phyloP scores from a whole-genome alignment of 2,329 filamentous ascomycete species.

The Hymenoscyphus scutula region DNA sequence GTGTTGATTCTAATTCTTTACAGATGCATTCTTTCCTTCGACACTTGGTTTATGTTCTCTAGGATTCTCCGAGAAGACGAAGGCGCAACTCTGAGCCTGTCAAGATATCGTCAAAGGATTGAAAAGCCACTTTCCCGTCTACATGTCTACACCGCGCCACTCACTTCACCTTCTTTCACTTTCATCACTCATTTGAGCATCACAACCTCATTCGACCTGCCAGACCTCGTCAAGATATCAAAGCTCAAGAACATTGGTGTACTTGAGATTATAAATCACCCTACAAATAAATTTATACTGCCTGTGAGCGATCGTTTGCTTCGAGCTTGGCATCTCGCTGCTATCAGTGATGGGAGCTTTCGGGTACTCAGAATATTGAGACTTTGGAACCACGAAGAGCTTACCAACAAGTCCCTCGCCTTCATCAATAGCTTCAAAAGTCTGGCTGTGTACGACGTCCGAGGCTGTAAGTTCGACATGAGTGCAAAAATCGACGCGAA shows the following conservation, averaged over 20 bases:
- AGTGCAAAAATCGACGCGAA: conserved; percentile 14
- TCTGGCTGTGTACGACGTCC: conserved; percentile 34
- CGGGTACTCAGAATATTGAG: conserved; percentile 34
- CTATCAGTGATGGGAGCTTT: conserved; percentile 30
- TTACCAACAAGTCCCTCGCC: conserved; percentile 32
- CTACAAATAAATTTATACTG: background rate
- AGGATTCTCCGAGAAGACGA: conserved; percentile 24
- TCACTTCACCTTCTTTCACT: conserved; percentile 33
- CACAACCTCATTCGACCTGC: conserved; percentile 26
- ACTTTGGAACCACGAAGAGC: conserved; percentile 31
- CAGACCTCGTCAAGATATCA: conserved; percentile 34
- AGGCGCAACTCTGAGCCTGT: conserved; percentile 19
- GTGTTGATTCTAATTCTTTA: background rate
- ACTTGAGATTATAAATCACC: conserved; percentile 32
- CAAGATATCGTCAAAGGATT: conserved; percentile 31
- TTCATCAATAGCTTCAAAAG: conserved; percentile 35
- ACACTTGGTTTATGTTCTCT: conserved; percentile 34
- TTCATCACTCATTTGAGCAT: conserved; percentile 36
- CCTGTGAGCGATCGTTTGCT: conserved; percentile 32
- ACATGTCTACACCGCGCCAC: conserved; percentile 27
- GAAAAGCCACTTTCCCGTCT: conserved; percentile 25
- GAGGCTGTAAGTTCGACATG: conserved; percentile 26
- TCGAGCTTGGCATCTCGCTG: conserved; percentile 34
- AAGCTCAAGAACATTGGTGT: conserved; percentile 33
- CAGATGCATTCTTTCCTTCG: conserved; percentile 29